Percentiles rank a stretch among this genome's conserved stretches.
Conservation (phyloP, 139 green algal genomes). For the Ostreobium quekettii region DNA sequence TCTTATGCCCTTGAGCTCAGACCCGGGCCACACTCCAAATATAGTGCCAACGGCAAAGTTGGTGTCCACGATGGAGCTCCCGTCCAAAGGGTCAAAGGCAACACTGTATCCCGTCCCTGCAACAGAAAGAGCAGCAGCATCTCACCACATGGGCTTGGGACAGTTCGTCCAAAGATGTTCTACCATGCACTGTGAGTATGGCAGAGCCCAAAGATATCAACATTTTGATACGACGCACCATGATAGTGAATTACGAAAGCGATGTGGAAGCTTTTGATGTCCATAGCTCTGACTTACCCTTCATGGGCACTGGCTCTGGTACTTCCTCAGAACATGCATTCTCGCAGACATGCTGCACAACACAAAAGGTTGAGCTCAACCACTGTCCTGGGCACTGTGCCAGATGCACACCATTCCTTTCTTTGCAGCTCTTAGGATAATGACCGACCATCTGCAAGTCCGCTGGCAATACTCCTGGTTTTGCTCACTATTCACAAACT, state of each 20-base stretch:
- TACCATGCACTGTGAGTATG: too few relatives aligned
- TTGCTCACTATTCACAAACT: neutral
- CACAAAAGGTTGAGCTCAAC: neutral
- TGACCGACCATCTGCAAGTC: too few relatives aligned
- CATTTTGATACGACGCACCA: neutral
- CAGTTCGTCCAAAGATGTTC: too few relatives aligned
- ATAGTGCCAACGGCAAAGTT: slow-evolving; percentile 95
- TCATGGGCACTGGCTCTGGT: slow-evolving; percentile 79
- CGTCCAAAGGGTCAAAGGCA: slow-evolving; percentile 90
- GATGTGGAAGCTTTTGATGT: neutral
- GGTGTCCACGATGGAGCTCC: slow-evolving; percentile 90
- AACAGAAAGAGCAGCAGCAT: too few relatives aligned
- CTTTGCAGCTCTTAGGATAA: too few relatives aligned
- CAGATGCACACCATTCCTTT: too few relatives aligned
- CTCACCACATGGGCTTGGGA: too few relatives aligned
- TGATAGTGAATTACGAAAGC: neutral
- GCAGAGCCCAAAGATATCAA: too few relatives aligned
- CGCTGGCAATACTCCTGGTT: neutral
- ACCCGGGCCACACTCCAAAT: slow-evolving; percentile 86
- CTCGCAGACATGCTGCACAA: slow-evolving; percentile 61
- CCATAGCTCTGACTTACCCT: too few relatives aligned
- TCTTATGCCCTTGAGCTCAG: slow-evolving; percentile 39
- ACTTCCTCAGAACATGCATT: slow-evolving; percentile 90
- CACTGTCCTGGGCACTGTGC: neutral
- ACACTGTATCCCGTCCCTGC: slow-evolving; percentile 73